phyloP scores from a whole-genome alignment of 345 rosid genomes.

The Arabis alpina region DNA sequence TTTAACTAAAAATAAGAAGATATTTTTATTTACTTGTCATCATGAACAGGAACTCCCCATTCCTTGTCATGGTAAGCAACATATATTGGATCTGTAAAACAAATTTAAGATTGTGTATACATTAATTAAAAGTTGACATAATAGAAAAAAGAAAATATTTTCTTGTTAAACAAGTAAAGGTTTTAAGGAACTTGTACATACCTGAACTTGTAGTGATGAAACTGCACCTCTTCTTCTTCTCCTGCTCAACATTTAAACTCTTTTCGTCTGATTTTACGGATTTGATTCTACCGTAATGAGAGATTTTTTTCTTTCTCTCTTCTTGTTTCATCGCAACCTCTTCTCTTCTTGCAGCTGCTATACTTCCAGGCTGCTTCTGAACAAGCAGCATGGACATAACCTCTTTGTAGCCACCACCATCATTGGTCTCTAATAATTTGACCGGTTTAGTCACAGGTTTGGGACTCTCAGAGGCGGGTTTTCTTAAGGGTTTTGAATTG shows the following conservation, averaged over 20 bases:
- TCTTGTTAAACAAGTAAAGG: slow-evolving; percentile 36
- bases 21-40: slow-evolving; percentile 53
- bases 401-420: slow-evolving; percentile 32
- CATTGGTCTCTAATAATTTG: slow-evolving; percentile 30
- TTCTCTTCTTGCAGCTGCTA: slow-evolving; percentile 74
- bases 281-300: slow-evolving; percentile 74
- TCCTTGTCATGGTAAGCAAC: slow-evolving; percentile 78
- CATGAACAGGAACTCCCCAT: slow-evolving; percentile 85
- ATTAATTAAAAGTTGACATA: neutral
- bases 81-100: slow-evolving; percentile 61
- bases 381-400: slow-evolving; percentile 28
- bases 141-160: neutral
- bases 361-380: slow-evolving; percentile 63
- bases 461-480: slow-evolving; percentile 39
- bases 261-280: slow-evolving; percentile 45
- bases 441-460: slow-evolving; percentile 42
- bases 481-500: slow-evolving; percentile 48
- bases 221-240: slow-evolving; percentile 64
- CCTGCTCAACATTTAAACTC: slow-evolving; percentile 38
- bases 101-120: neutral
- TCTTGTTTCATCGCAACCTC: slow-evolving; percentile 67
- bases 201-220: slow-evolving; percentile 76
- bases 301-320: slow-evolving; percentile 57
- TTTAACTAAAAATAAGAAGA: neutral
- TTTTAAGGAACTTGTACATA: slow-evolving; percentile 5